These are phyloP conservation scores for Colletotrichum sublineola DNA, from an alignment of 2,329 filamentous ascomycete species.

Conservation along the genomic window DNA sequence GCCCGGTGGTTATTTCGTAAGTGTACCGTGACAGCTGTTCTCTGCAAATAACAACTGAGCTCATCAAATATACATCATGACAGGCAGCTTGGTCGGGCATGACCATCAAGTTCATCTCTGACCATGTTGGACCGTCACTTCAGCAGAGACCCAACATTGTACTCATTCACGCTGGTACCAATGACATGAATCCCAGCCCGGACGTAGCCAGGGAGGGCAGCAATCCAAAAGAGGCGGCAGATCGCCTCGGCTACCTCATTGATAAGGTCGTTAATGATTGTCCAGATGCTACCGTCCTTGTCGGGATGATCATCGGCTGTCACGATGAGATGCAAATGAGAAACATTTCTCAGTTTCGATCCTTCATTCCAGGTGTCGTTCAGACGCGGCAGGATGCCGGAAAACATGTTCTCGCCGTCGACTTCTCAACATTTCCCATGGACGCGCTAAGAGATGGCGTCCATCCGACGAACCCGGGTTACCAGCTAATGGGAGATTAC, in stretches of 20 bases:
- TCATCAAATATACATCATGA: background rate
- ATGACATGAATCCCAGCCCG: constrained; percentile 52
- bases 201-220: constrained; percentile 49
- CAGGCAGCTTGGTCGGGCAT: constrained; percentile 54
- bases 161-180: constrained; percentile 54
- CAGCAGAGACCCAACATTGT: constrained; percentile 53
- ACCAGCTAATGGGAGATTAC: constrained; percentile 52
- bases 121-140: constrained; percentile 50
- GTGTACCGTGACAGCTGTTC: constrained; percentile 29
- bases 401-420: constrained; percentile 50
- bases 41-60: no score
- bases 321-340: constrained; percentile 46
- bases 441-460: constrained; percentile 45
- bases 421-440: constrained; percentile 50
- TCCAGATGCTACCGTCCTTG: constrained; percentile 52
- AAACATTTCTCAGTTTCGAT: constrained; percentile 48
- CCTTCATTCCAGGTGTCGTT: constrained; percentile 49
- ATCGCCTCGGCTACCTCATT: constrained; percentile 50
- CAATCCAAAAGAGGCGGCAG: constrained; percentile 48
- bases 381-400: constrained; percentile 45
- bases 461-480: constrained; percentile 53
- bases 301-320: constrained; percentile 52
- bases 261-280: constrained; percentile 49
- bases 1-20: constrained; percentile 51
- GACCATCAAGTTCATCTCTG: constrained; percentile 53